Percentiles rank a stretch among this genome's conserved stretches.
These are phyloP conservation scores for Kurtzmaniella natalensis DNA, from an alignment of 1,139 yeast species.

Conservation along the genomic window DNA sequence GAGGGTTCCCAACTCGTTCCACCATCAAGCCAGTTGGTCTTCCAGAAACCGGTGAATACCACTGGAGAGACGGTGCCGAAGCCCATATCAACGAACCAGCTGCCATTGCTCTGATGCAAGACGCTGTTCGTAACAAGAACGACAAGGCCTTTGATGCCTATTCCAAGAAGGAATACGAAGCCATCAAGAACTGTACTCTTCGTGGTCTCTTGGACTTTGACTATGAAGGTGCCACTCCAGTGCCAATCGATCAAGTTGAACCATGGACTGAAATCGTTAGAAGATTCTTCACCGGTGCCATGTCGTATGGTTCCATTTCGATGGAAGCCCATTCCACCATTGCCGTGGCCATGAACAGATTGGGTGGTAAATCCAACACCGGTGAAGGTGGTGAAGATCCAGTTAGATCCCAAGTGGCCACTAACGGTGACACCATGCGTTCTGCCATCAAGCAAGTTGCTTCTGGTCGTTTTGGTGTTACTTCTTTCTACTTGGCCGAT, in stretches of 20 bases:
- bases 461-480: conserved; percentile 97
- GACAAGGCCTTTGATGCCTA: conserved; percentile 90
- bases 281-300: conserved; percentile 97
- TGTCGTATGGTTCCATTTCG: conserved; percentile 98
- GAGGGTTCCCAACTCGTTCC: conserved; percentile 80
- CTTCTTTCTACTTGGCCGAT: conserved; percentile 89
- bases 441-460: conserved; percentile 98
- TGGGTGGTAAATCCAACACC: conserved; percentile 96
- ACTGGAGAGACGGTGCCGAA: conserved; percentile 99
- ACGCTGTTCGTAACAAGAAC: conserved; percentile 94
- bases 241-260: conserved; percentile 96
- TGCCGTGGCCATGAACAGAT: conserved; percentile 97
- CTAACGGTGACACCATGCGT: conserved; percentile 95
- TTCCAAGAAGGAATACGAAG: conserved; percentile 85
- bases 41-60: conserved; percentile 96
- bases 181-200: conserved; percentile 86
- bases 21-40: conserved; percentile 69
- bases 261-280: conserved; percentile 99
- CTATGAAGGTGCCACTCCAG: conserved; percentile 61
- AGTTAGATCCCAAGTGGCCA: conserved; percentile 75
- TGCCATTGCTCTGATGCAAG: conserved; percentile 93
- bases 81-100: conserved; percentile 92
- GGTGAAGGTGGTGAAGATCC: conserved; percentile 99
- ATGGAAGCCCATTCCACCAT: conserved; percentile 97
- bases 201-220: conserved; percentile 94